phyloP scores from a whole-genome alignment of 805 yeast species.

The Candida endomychidarum region DNA sequence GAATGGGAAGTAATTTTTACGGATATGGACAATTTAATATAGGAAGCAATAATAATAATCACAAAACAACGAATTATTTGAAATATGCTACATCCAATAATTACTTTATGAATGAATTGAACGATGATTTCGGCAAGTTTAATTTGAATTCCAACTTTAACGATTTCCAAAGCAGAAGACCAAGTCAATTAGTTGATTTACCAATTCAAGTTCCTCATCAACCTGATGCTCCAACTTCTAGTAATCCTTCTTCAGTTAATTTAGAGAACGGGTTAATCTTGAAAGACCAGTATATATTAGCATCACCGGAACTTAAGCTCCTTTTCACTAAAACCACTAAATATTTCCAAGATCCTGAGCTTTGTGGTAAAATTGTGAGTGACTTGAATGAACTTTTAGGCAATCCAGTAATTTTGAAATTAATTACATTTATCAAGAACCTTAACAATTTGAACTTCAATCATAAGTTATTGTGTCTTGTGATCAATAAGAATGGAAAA shows the following conservation, averaged over 20 bases:
- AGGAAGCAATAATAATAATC: not conserved
- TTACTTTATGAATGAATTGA: slow-evolving; percentile 24
- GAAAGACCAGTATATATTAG: slow-evolving; percentile 54
- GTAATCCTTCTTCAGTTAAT: slow-evolving; percentile 23
- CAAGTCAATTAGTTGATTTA: slow-evolving; percentile 40
- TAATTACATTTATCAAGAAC: slow-evolving; percentile 39
- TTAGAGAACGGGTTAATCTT: slow-evolving; percentile 65
- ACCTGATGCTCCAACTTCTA: slow-evolving; percentile 11
- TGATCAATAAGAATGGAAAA: slow-evolving; percentile 62
- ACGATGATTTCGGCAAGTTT: slow-evolving; percentile 31
- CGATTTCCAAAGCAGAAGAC: slow-evolving; percentile 44
- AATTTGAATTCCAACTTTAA: slow-evolving; percentile 33
- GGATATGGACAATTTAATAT: not conserved
- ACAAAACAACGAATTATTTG: slow-evolving; percentile 3
- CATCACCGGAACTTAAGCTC: slow-evolving; percentile 56
- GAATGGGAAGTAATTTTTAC: not conserved
- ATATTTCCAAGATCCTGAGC: slow-evolving; percentile 48
- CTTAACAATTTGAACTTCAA: slow-evolving; percentile 41
- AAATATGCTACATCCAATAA: slow-evolving; percentile 17
- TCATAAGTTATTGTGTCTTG: slow-evolving; percentile 46
- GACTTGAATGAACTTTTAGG: slow-evolving; percentile 27
- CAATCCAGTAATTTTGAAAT: slow-evolving; percentile 27
- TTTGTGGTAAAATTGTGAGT: slow-evolving; percentile 26
- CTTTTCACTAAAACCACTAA: slow-evolving; percentile 48
- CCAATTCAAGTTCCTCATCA: not conserved